Evolutionary conservation across 1,284 basidiomycete genomes (phyloP).

Genomic region (Boletus austroedulis): DNA sequence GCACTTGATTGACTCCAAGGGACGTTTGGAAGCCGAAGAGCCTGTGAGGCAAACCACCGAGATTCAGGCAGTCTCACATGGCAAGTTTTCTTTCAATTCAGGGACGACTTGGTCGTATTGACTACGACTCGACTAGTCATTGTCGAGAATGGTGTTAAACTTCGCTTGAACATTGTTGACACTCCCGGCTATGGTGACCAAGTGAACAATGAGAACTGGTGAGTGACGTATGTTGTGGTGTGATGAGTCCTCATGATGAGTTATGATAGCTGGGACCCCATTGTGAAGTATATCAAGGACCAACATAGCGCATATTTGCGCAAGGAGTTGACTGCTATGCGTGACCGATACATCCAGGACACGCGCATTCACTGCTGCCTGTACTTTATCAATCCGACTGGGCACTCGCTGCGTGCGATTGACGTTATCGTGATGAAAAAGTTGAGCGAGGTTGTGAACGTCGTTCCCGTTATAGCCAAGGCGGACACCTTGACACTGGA

Average conservation of each 20-base stretch:
- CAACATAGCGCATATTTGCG: constrained; percentile 98
- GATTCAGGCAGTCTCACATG: constrained; percentile 92
- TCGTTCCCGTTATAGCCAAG: constrained; percentile 98
- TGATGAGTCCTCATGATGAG: constrained; percentile 4
- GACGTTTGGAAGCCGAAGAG: constrained; percentile 84
- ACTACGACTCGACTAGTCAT: constrained; percentile 60
- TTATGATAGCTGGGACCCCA: constrained; percentile 93
- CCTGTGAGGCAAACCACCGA: constrained; percentile 93
- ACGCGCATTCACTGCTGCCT: constrained; percentile 98
- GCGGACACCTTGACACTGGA: constrained; percentile 93
- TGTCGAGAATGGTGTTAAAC: constrained; percentile 92
- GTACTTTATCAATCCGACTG: constrained; percentile 98
- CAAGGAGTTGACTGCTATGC: constrained; percentile 98
- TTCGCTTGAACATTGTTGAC: constrained; percentile 97
- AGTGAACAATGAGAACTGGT: constrained; percentile 99
- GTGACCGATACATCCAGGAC: constrained; percentile 97
- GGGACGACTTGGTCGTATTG: background rate
- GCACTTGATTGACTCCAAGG: constrained; percentile 97
- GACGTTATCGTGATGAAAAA: constrained; percentile 99
- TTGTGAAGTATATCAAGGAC: constrained; percentile 98
- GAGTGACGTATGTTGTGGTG: constrained; percentile 31
- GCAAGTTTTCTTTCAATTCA: constrained; percentile 49
- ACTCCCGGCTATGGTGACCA: constrained; percentile 99
- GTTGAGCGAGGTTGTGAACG: constrained; percentile 96
- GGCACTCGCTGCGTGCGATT: constrained; percentile 89